Base-by-base conservation (phyloP, 306 rosid genomes). In the Vachellia pachyceras region DNA sequence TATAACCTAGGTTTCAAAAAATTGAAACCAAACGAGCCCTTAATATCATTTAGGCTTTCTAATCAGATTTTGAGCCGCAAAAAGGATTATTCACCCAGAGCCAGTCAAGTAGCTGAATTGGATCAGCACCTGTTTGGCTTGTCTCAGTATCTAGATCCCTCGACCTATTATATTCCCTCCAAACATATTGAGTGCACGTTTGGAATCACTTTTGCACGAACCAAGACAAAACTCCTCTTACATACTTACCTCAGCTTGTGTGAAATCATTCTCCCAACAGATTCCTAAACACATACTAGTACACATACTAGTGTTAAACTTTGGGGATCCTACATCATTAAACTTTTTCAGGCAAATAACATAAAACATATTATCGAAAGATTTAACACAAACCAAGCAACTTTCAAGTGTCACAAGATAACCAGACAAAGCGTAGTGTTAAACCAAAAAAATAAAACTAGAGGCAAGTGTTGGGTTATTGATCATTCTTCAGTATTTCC, bases 291-390 rank as follows among this genome's bases (percentile, higher is more conserved):
- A n/a, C n/a, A n/a, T n/a, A n/a, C n/a, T n/a, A n/a, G n/a, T n/a
- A n/a, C n/a, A n/a, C n/a, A n/a, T n/a, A n/a, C n/a, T n/a, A n/a
- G n/a, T n/a, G n/a, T n/a, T n/a, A n/a, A n/a, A n/a, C n/a, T n/a
- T n/a, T n/a, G n/a, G 71, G 25, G 14, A 76, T 73, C 36, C 65
- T 84, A 41, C 20, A 63, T 66, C 57, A 52, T 11, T 52, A 76
- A 42, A 49, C 5, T 44, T 65, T 72, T 45, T 23, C 35, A 12
- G 10, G 17, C 17, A 23, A 33, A 17, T 58, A 9, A 25, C 57
- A 70, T 2, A 5, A 29, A 29, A 70, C 11, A 46, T 46, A 13
- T 3, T 14, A n/a, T 9, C 73, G 42, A 42, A 69, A 20, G 15
- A 47, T 46, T 47, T 46, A 47, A 54, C 58, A 45, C 29, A 29